Conservation (phyloP, 768 basidiomycete genomes). For the Lentinula sp. region DNA sequence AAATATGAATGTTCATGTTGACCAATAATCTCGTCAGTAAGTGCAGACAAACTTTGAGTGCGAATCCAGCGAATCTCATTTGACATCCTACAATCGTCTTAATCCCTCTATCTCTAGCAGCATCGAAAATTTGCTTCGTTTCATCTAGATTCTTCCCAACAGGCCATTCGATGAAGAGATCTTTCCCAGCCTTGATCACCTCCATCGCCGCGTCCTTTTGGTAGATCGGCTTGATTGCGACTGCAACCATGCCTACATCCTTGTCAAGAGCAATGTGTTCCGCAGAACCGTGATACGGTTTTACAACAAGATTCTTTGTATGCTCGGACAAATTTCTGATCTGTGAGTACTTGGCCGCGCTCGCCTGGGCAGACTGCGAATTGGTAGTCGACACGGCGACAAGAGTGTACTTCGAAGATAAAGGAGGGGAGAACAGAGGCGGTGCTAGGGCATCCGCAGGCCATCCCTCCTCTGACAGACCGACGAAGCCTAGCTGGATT, state of each 20-base stretch:
- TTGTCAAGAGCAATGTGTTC: constrained; percentile 23
- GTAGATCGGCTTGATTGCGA: constrained; percentile 22
- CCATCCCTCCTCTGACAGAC: not conserved
- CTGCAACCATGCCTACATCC: constrained; percentile 30
- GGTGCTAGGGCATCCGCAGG: not conserved
- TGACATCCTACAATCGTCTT: constrained; percentile 27
- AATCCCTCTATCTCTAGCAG: constrained; percentile 22
- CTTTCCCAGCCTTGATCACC: constrained; percentile 30
- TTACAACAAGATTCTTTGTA: not conserved
- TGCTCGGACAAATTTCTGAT: not conserved
- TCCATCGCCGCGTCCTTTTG: constrained; percentile 25
- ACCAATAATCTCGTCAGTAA: not conserved
- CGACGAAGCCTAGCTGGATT: not conserved
- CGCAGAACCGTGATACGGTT: constrained; percentile 1
- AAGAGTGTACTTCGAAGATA: constrained; percentile 2
- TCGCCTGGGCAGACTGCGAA: not conserved
- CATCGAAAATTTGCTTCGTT: constrained; percentile 24
- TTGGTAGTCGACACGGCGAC: constrained; percentile 3
- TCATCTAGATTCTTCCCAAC: constrained; percentile 24
- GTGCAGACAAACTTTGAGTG: constrained; percentile 13
- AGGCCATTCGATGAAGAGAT: constrained; percentile 35
- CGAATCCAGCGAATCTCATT: constrained; percentile 21
- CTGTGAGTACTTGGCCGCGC: not conserved
- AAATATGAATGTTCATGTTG: not conserved
- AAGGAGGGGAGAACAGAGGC: not conserved